Conservation (phyloP, 305 asterid genomes). For the Fraxinus baroniana region DNA sequence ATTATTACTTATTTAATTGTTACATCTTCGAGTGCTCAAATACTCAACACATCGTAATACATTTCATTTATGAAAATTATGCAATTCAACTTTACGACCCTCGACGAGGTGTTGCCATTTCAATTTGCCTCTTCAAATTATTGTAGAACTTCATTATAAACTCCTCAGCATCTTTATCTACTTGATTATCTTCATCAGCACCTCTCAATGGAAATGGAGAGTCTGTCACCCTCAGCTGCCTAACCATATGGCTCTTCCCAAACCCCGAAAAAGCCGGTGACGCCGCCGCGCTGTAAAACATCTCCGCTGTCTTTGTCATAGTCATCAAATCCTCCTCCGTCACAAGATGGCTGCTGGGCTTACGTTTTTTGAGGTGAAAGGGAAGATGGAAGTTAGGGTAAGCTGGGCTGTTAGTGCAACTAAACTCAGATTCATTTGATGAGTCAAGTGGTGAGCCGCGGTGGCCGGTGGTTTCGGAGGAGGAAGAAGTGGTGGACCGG, state of each 20-base stretch:
- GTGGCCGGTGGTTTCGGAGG: not conserved
- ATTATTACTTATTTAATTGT: not conserved
- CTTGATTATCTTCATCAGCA: no score
- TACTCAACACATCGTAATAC: not conserved
- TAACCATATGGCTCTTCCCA: no score
- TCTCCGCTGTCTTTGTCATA: no score
- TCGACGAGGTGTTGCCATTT: not conserved
- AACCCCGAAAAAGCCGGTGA: no score
- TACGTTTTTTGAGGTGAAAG: conserved; percentile 34
- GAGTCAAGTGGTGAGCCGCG: conserved; percentile 2
- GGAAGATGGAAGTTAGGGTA: conserved; percentile 27
- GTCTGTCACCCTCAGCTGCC: no score
- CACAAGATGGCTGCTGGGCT: conserved; percentile 10
- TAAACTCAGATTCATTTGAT: conserved; percentile 43
- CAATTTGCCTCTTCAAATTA: no score
- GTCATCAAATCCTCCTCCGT: no score
- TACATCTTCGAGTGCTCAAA: not conserved
- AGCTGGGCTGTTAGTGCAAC: conserved; percentile 48
- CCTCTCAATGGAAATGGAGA: no score
- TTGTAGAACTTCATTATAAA: no score
- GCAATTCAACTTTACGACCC: not conserved
- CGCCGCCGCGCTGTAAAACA: no score
- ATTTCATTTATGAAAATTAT: no score
- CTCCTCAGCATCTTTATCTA: no score
- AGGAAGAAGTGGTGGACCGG: conserved; percentile 21